A percentile compares a stretch with the other conserved stretches of the same genome.
phyloP scores from a whole-genome alignment of 768 basidiomycete genomes.

The Daedalea quercina region DNA sequence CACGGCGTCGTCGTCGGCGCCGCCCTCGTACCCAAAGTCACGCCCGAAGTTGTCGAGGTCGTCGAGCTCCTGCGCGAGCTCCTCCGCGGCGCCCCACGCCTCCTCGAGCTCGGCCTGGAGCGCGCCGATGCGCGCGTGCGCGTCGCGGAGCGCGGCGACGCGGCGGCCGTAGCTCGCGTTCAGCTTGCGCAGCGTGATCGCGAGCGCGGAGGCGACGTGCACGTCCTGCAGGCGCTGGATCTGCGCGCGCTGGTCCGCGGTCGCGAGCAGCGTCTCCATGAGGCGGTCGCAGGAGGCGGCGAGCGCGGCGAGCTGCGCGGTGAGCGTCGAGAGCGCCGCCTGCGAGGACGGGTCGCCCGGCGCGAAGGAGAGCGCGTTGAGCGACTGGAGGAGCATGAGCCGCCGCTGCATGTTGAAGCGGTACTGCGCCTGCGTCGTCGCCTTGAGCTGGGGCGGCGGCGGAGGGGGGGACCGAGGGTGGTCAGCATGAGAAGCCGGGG shows the following conservation, averaged over 20 bases:
- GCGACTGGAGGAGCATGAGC: conserved; percentile 65
- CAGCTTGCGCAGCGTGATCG: conserved; percentile 72
- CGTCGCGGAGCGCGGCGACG: conserved; percentile 45
- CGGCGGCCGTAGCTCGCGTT: conserved; percentile 69
- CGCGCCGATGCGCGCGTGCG: conserved; percentile 40
- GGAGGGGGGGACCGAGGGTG: not conserved
- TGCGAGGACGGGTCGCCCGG: conserved; percentile 28
- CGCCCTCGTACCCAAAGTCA: conserved; percentile 10
- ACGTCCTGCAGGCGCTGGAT: conserved; percentile 51
- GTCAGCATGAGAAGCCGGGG: not conserved
- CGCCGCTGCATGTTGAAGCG: conserved; percentile 61
- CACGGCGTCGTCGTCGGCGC: conserved; percentile 9
- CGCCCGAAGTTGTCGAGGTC: conserved; percentile 37
- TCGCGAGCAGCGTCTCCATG: conserved; percentile 48
- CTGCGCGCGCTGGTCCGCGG: conserved; percentile 60
- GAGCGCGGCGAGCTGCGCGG: conserved; percentile 54
- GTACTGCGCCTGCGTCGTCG: conserved; percentile 55
- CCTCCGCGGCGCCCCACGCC: conserved; percentile 75
- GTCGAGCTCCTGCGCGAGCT: conserved; percentile 67
- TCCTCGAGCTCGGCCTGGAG: conserved; percentile 71
- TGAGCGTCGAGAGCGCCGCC: conserved; percentile 35
- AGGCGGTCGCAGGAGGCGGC: conserved; percentile 52
- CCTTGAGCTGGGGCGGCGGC: conserved; percentile 35
- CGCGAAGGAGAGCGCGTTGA: conserved; percentile 43
- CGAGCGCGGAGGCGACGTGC: conserved; percentile 72